A percentile compares a stretch with the other conserved stretches of the same genome.
phyloP scores from a whole-genome alignment of 441 rosid species.

The Biscutella laevigata region DNA sequence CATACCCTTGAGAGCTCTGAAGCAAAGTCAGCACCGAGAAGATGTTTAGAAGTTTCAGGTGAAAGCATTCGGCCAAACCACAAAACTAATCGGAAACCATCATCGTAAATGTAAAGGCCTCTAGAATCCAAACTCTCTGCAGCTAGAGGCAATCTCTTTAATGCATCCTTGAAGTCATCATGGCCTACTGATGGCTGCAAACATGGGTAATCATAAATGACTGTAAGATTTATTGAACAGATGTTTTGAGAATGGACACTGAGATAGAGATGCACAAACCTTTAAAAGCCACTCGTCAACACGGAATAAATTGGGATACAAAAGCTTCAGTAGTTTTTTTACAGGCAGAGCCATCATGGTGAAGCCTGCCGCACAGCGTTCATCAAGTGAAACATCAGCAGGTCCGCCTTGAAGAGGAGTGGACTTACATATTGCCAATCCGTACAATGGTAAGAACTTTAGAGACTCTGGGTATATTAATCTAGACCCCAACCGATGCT shows the following conservation, averaged over 20 bases:
- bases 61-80: slow-evolving; percentile 97
- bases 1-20: slow-evolving; percentile 85
- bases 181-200: slow-evolving; percentile 50
- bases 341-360: slow-evolving; percentile 92
- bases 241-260: not conserved
- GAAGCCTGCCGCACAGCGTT: slow-evolving; percentile 84
- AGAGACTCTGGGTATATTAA: slow-evolving; percentile 89
- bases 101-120: slow-evolving; percentile 85
- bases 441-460: slow-evolving; percentile 72
- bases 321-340: slow-evolving; percentile 68
- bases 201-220: slow-evolving; percentile 7
- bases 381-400: slow-evolving; percentile 83
- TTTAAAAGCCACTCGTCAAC: slow-evolving; percentile 72
- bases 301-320: slow-evolving; percentile 78
- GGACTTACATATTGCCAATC: slow-evolving; percentile 81
- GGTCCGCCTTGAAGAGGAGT: slow-evolving; percentile 74
- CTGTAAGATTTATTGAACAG: slow-evolving; percentile 9
- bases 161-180: slow-evolving; percentile 30
- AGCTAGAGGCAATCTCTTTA: slow-evolving; percentile 56
- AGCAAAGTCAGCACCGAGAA: slow-evolving; percentile 79
- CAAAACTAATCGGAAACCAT: slow-evolving; percentile 72
- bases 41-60: slow-evolving; percentile 70
- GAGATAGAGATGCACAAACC: slow-evolving; percentile 34
- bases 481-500: slow-evolving; percentile 88
- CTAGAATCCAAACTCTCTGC: slow-evolving; percentile 84